Evolutionary conservation across 2,329 filamentous ascomycete genomes (phyloP), one percentile per base, ranked within the genome.

Genomic region (Alternaria tenuissima): DNA sequence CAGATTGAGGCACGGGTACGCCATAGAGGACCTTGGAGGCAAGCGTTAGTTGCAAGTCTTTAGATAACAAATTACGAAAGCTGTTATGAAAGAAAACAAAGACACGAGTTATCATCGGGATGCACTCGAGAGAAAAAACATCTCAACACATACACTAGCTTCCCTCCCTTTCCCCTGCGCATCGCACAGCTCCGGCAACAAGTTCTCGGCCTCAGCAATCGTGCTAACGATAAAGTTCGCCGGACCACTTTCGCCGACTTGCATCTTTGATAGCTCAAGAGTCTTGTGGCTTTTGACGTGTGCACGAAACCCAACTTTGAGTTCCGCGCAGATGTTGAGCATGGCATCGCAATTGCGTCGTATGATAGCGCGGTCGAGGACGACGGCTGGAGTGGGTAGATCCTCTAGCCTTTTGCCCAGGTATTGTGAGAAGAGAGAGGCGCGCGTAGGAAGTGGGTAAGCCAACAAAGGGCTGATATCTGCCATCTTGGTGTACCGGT

Each of bases 281-380:
- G 91, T 93, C 88, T 95, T 95, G 77, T 95, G 92, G 22, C 91
- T 93, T 79, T 95, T 95, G 61, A 94, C 87, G 75, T 95, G 92
- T 1, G 90, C 89, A 59, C 92, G 83, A 81, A 92, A 94, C 7
- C 84, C 85, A 24, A 94, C 82, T 0, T 84, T 81, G 14, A 94
- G 78, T 51, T 80, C 79, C 41, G 84, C 75, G 14, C 86, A 84
- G 0, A 90, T 86, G 12, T 87, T 81, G 7, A 93, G 85, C 90
- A 95, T 94, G 36, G 86, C 82, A 61, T 82, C 78, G 77, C 91
- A 94, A 71, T 94, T 93, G 49, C 83, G 80, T 55, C 85, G 81
- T 24, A 92, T 80, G 42, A 89, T 88, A 4, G 87, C 87, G 11
- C 88, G 76, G 74, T 94, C 91, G 14, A 94, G 79, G 41, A 94